Base-by-base conservation (phyloP, 352 stramenopile species). In the Phytophthora melonis region DNA sequence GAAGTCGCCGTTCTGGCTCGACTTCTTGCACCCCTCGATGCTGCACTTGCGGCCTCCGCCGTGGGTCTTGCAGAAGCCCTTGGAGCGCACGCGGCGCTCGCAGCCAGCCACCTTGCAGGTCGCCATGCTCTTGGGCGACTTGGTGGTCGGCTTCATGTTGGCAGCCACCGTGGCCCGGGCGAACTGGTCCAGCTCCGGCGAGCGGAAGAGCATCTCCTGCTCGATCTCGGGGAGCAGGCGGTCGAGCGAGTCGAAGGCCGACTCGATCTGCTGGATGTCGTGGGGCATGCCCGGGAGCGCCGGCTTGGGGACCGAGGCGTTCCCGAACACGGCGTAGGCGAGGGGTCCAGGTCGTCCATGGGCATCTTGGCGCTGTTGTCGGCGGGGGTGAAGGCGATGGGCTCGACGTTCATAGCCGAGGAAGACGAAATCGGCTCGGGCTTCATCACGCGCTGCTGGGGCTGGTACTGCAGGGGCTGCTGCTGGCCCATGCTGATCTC, bases 31-130 rank as follows among this genome's bases (percentile, higher is more conserved):
- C 25, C 90, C 90, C 23, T 93, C 86, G 50, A 94, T 95, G 63
- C 81, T 92, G 75, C 89, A 94, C 71, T 94, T 94, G 58, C 88
- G 87, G 18, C 88, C 88, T 18, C 90, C 89, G 14, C 89, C 85
- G 79, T 94, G 90, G 8, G 88, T 93, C 79, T 97, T 94, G 78
- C 90, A 97, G 60, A 95, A 93, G 21, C 86, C 87, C 74, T 94
- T 93, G 72, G 90, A 93, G 57, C 86, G 85, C 49, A 93, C 85
- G 13, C 84, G 83, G 27, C 86, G 86, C 19, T 88, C 79, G 56
- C 86, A 93, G 45, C 77, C 85, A 27, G 27, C 73, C 21, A 91
- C 71, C 52, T 93, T 92, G 75, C 84, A 92, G 18, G 77, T 89
- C 6, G 77, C 84, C 76, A 92, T 86, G 58, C 74, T 79, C 74